Evolutionary conservation across 2,329 filamentous ascomycete species (phyloP).

Genomic region (Xylariaceae sp.): DNA sequence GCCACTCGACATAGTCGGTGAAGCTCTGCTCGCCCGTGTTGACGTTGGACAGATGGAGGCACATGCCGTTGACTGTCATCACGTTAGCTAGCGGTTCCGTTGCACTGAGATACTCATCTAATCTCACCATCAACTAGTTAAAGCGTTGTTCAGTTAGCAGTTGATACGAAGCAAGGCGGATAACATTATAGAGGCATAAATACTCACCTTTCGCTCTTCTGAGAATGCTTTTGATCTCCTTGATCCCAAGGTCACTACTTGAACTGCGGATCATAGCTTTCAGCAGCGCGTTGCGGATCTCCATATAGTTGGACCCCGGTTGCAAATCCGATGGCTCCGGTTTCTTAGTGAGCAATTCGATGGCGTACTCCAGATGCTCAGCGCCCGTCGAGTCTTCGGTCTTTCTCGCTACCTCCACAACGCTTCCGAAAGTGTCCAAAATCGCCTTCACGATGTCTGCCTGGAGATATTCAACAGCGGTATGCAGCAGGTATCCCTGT

Average conservation of each 20-base stretch:
- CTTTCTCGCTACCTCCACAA: neutral
- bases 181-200: too few species aligned
- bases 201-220: neutral
- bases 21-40: neutral
- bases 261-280: neutral
- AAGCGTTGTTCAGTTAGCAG: neutral
- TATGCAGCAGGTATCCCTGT: neutral
- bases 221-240: neutral
- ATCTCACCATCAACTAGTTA: neutral
- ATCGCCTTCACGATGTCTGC: neutral
- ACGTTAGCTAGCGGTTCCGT: neutral
- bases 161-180: neutral
- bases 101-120: neutral
- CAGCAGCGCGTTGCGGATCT: neutral
- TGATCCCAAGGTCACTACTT: neutral
- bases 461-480: neutral
- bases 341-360: neutral
- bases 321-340: neutral
- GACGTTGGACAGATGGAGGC: neutral
- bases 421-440: neutral
- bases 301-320: neutral
- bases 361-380: neutral
- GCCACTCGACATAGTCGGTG: neutral
- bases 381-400: neutral
- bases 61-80: neutral